Base-by-base conservation (phyloP, 208 protist species). In the Leptomonas pyrrhocoris region DNA sequence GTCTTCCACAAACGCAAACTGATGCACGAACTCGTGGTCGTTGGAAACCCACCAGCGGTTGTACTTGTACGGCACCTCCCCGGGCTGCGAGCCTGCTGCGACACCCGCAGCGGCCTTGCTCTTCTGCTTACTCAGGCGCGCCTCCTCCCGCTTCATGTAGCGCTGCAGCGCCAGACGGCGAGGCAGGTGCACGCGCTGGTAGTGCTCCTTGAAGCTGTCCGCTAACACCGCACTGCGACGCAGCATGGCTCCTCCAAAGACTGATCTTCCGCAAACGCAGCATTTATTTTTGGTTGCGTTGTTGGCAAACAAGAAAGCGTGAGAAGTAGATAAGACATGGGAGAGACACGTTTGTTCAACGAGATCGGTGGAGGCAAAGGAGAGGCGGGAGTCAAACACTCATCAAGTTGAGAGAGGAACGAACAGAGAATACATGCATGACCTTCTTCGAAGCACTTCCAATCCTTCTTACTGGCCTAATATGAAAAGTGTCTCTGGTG, bases 11-110 rank as follows among this genome's bases (percentile, higher is more conserved):
- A 95, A 84, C 38, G 89, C 85, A 34, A 89, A 88, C 59, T 96
- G 92, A 63, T 95, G 88, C 48, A 96, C 81, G 81, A 96, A 95
- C 75, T 94, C 89, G 72, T 94, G 89, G 73, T 96, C 85, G 60
- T 92, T 93, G 21, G 84, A 88, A 2, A 96, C 89, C 89, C 89
- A 96, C 89, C 89, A 96, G 45, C 89, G 77, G 49, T 96, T 96
- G 77, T 96, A 94, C 75, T 93, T 92, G 81, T 96, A 96, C 30
- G 82, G 58, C 40, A 93, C 85, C 48, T 90, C 80, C 15, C 75
- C 70, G 0, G 73, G 55, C 16, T 51, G 55, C 49, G 45, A 38
- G 19, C 63, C 64, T 4, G 48, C 40, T 31, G 28, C 30, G 28
- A 5, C 34, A 25, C 49, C 48, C 40, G 34, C 58, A n/a, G 54